Evolutionary conservation across 441 rosid species (phyloP).

Genomic region (Cnidoscolus chayamansa): DNA sequence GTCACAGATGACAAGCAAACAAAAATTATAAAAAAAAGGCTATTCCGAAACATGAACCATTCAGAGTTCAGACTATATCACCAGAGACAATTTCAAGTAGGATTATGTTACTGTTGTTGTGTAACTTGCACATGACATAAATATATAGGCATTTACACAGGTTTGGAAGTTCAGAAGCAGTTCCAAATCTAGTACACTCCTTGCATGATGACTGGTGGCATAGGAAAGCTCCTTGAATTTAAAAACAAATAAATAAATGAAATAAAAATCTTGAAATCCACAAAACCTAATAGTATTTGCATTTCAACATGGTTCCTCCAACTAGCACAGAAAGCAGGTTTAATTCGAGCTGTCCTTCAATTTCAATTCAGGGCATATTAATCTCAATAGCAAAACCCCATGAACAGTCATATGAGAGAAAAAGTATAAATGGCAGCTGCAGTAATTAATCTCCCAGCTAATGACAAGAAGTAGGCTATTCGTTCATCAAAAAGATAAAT

Average conservation of each 20-base stretch:
- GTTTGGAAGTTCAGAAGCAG: neutral
- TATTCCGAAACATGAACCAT: neutral
- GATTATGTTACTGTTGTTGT: neutral
- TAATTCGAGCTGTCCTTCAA: neutral
- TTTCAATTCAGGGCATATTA: neutral
- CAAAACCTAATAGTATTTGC: neutral
- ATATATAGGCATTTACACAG: neutral
- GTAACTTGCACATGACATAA: neutral
- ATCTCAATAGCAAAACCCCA: neutral
- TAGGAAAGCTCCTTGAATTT: neutral
- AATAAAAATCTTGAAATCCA: neutral
- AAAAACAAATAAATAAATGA: too few species aligned
- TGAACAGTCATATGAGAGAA: slow-evolving; percentile 1
- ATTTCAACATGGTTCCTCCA: neutral
- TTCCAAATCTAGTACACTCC: neutral
- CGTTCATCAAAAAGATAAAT: neutral
- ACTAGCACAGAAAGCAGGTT: neutral
- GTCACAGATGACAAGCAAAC: neutral
- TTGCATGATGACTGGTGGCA: neutral
- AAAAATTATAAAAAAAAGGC: neutral
- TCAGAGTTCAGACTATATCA: neutral
- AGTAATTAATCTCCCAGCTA: slow-evolving; percentile 6
- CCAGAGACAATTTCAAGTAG: neutral
- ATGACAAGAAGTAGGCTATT: neutral
- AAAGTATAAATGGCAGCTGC: neutral